phyloP scores from a whole-genome alignment of 2,329 filamentous ascomycete genomes.

The Aspergillus terreus region DNA sequence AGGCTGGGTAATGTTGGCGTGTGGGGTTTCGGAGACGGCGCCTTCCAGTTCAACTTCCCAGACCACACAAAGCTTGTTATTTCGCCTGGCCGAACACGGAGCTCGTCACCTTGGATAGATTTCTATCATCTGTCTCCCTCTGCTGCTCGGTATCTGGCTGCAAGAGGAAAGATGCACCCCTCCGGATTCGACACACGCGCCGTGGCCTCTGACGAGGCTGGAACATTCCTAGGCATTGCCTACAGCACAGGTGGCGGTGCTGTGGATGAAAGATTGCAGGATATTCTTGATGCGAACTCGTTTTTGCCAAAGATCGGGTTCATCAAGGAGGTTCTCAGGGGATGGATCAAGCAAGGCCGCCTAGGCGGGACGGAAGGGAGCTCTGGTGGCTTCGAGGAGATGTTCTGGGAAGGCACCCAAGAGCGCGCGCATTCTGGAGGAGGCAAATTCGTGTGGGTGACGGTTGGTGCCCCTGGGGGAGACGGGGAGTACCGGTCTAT shows the following conservation, averaged over 20 bases:
- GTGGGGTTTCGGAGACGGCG: constrained; percentile 49
- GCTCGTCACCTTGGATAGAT: constrained; percentile 42
- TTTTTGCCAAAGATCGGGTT: constrained; percentile 43
- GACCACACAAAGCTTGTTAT: constrained; percentile 52
- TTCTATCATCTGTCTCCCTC: constrained; percentile 48
- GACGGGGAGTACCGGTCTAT: constrained; percentile 43
- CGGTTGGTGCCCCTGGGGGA: constrained; percentile 46
- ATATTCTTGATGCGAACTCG: constrained; percentile 43
- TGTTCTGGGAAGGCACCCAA: constrained; percentile 42
- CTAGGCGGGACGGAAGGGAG: constrained; percentile 27
- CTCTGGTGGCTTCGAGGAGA: constrained; percentile 18
- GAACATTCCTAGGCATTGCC: constrained; percentile 39
- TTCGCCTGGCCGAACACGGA: constrained; percentile 36
- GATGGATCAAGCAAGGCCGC: constrained; percentile 37
- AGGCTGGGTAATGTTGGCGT: constrained; percentile 51
- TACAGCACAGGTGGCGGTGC: constrained; percentile 31
- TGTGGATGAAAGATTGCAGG: constrained; percentile 35
- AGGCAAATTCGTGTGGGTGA: constrained; percentile 52
- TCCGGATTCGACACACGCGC: constrained; percentile 42
- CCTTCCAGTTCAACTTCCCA: constrained; percentile 52
- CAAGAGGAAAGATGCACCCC: constrained; percentile 41
- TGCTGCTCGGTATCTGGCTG: constrained; percentile 41
- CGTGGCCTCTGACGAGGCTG: constrained; percentile 39
- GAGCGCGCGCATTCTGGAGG: constrained; percentile 38
- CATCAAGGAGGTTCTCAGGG: constrained; percentile 38